phyloP scores from a whole-genome alignment of 2,329 filamentous ascomycete genomes.

The Coniochaeta sp. region DNA sequence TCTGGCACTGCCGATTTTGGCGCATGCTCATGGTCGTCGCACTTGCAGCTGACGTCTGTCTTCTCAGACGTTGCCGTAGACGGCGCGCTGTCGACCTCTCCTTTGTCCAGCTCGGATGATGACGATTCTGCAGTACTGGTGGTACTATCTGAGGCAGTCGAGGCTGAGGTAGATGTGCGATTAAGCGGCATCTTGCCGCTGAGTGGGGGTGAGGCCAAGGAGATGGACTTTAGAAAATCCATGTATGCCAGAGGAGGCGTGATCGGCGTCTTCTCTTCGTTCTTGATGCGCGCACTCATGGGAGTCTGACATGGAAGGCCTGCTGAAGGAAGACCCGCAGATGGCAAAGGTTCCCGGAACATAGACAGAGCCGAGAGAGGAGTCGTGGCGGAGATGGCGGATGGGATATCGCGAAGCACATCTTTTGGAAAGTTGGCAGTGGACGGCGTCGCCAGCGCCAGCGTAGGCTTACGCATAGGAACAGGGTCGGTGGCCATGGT shows the following conservation, averaged over 20 bases:
- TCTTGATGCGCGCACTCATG: constrained; percentile 53
- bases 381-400: constrained; percentile 51
- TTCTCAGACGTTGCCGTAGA: constrained; percentile 49
- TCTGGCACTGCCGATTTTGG: constrained; percentile 30
- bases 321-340: constrained; percentile 30
- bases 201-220: constrained; percentile 39
- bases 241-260: constrained; percentile 85
- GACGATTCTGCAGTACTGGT: constrained; percentile 37
- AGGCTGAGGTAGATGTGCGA: constrained; percentile 11
- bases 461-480: constrained; percentile 37
- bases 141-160: constrained; percentile 19
- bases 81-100: constrained; percentile 30
- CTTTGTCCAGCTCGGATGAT: constrained; percentile 26
- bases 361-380: constrained; percentile 49
- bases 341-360: constrained; percentile 29
- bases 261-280: constrained; percentile 74
- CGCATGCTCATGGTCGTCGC: constrained; percentile 35
- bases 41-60: constrained; percentile 47
- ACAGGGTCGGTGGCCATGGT: constrained; percentile 7
- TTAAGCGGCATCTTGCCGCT: constrained; percentile 19
- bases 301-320: constrained; percentile 26
- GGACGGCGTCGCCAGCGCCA: constrained; percentile 56
- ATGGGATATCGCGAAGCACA: constrained; percentile 39
- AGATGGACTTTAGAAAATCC: constrained; percentile 84
- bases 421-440: constrained; percentile 50